Evolutionary conservation across 352 stramenopile genomes (phyloP).

Genomic region (Phytophthora ramorum): DNA sequence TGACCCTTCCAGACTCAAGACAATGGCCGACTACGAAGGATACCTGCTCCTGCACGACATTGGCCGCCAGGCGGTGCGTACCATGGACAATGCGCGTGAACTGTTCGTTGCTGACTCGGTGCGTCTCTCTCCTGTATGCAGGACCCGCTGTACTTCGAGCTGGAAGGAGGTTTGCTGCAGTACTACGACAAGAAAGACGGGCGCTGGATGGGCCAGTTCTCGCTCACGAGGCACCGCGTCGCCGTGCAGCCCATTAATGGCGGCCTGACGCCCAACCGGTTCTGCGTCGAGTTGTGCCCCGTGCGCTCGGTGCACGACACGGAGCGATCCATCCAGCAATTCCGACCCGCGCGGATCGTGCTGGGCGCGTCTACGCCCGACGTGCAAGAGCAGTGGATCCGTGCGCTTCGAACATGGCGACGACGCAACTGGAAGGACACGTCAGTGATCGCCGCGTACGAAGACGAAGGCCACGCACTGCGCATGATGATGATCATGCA

Average conservation of each 20-base stretch:
- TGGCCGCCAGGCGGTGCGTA: constrained; percentile 46
- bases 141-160: constrained; percentile 84
- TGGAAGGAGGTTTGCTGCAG: constrained; percentile 71
- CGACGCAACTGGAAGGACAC: constrained; percentile 82
- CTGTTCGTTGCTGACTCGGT: constrained; percentile 1
- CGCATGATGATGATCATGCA: constrained; percentile 77
- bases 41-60: constrained; percentile 78
- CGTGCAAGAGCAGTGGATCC: constrained; percentile 65
- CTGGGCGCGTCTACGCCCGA: constrained; percentile 63
- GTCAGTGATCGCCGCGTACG: constrained; percentile 59
- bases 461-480: constrained; percentile 72
- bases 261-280: constrained; percentile 64
- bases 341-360: constrained; percentile 58
- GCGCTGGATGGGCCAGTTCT: constrained; percentile 74
- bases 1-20: constrained; percentile 7
- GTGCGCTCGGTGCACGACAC: constrained; percentile 82
- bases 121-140: constrained; percentile 17
- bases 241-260: constrained; percentile 50
- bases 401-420: constrained; percentile 76
- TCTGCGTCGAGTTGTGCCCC: constrained; percentile 73
- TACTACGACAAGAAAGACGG: constrained; percentile 82
- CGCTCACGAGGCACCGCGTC: constrained; percentile 76
- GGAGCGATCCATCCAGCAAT: constrained; percentile 72
- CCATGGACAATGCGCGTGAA: neutral
- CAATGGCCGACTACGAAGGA: constrained; percentile 85